Conservation (phyloP, 2,329 filamentous ascomycete genomes). For the Ustulina deusta region DNA sequence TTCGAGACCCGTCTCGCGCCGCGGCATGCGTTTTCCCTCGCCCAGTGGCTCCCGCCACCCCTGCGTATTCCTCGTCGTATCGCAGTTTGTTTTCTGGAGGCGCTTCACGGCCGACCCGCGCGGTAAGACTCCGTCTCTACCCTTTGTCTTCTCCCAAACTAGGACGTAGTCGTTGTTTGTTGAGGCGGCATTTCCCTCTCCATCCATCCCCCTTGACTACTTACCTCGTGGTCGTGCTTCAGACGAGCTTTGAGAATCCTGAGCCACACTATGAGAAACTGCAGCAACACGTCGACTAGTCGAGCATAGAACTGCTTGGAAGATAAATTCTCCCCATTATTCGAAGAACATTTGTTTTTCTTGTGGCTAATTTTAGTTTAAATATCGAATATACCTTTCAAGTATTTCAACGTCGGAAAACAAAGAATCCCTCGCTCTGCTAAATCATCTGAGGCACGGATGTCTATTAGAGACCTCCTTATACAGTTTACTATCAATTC, state of each 20-base stretch:
- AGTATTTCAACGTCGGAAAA: background rate
- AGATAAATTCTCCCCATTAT: background rate
- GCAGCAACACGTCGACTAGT: background rate
- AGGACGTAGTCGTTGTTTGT: slow-evolving; percentile 6
- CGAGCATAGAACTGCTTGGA: background rate
- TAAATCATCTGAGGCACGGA: background rate
- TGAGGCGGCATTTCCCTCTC: slow-evolving; percentile 1
- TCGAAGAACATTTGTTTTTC: background rate
- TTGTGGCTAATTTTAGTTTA: background rate
- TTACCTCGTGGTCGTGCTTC: slow-evolving; percentile 20
- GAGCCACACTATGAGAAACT: slow-evolving; percentile 21
- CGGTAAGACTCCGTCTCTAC: background rate
- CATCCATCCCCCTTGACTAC: background rate
- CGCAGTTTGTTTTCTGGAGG: slow-evolving; percentile 35
- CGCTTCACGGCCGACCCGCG: slow-evolving; percentile 1
- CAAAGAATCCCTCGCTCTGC: background rate
- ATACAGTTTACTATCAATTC: background rate
- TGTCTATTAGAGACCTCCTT: background rate
- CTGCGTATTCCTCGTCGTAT: slow-evolving; percentile 40
- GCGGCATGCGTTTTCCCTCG: slow-evolving; percentile 33
- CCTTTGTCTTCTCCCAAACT: slow-evolving; percentile 21
- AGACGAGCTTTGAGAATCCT: slow-evolving; percentile 25
- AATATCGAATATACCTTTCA: no score
- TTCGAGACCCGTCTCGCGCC: slow-evolving; percentile 35
- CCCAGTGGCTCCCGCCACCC: slow-evolving; percentile 35